A percentile compares a stretch with the other conserved stretches of the same genome.
Conservation (phyloP, 129 eudicot species). For the Pseudognaphalium luteoalbum region DNA sequence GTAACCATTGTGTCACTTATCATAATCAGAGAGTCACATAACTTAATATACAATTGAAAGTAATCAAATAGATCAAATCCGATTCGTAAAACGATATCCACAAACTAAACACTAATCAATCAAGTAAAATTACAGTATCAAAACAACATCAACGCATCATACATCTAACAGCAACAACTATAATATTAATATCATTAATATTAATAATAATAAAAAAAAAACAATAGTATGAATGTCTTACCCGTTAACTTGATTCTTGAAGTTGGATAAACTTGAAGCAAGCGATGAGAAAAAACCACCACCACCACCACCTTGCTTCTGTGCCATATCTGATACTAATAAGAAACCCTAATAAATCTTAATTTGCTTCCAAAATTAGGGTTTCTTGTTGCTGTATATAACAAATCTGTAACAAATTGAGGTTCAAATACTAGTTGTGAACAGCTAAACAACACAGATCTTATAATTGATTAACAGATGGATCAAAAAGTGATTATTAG, state of each 20-base stretch:
- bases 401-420: slow-evolving; percentile 12
- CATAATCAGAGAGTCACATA: neutral
- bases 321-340: slow-evolving; percentile 38
- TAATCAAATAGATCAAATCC: neutral
- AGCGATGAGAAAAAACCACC: slow-evolving; percentile 63
- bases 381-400: slow-evolving; percentile 5
- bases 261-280: slow-evolving; percentile 55
- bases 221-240: slow-evolving; percentile 11
- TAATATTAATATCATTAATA: neutral
- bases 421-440: slow-evolving; percentile 22
- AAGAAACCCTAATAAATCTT: slow-evolving; percentile 33
- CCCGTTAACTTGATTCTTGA: slow-evolving; percentile 61
- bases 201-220: too few species aligned
- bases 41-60: neutral
- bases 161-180: slow-evolving; percentile 2
- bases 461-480: slow-evolving; percentile 32
- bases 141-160: slow-evolving; percentile 10
- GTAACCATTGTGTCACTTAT: neutral
- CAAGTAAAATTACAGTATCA: neutral
- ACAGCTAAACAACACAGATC: slow-evolving; percentile 31
- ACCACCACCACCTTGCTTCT: slow-evolving; percentile 34
- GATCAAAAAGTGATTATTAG: slow-evolving; percentile 25
- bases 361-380: slow-evolving; percentile 17
- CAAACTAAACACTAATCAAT: slow-evolving; percentile 18
- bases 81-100: neutral